Evolutionary conservation across 2,329 filamentous ascomycete species (phyloP), one percentile per base, ranked within the genome.

Genomic region (Alternaria postmessia): DNA sequence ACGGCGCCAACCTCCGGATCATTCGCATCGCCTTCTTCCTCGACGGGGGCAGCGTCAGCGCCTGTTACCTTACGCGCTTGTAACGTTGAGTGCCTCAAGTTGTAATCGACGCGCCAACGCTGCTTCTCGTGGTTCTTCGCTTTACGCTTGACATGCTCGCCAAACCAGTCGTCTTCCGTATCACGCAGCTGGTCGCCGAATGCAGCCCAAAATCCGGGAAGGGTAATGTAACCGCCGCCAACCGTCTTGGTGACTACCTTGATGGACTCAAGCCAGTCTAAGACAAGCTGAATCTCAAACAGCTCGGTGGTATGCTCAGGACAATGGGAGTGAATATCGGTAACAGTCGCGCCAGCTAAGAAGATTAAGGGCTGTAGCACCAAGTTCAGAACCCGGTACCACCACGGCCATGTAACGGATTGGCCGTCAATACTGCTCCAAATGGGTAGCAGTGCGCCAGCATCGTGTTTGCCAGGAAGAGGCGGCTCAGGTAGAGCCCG

Each of bases 391-490:
- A 90, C 82, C 63, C 87, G 85, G 54, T 85, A 83, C 89, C 91
- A 93, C 55, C 88, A 84, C 0, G 81, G 77, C n/a, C 75, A 76
- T 16, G 65, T 75, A 61, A 91, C 84, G 0, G 86, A 69, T 6
- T 84, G 80, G 7, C 86, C 88, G 61, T 90, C 87, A 61, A 93
- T 88, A 73, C 90, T 89, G 53, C 87, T 85, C 91, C 91, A 94
- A 53, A 92, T 84, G 0, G 91, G 91, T 4, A 92, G 73, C 4
- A 79, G 80, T 42, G 86, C 84, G 11, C 82, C 81, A 20, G 59
- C 32, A 47, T 75, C 60, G 2, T 69, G 14, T 57, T 65, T 69
- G 2, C 68, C 68, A 20, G 75, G 70, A 22, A 75, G 66, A 22
- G 76, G 76, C 18, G 74, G 71, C 30, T 64, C 61, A 4, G 69